Evolutionary conservation across 805 yeast genomes (phyloP).

Genomic region (Wickerhamiella australiensis): DNA sequence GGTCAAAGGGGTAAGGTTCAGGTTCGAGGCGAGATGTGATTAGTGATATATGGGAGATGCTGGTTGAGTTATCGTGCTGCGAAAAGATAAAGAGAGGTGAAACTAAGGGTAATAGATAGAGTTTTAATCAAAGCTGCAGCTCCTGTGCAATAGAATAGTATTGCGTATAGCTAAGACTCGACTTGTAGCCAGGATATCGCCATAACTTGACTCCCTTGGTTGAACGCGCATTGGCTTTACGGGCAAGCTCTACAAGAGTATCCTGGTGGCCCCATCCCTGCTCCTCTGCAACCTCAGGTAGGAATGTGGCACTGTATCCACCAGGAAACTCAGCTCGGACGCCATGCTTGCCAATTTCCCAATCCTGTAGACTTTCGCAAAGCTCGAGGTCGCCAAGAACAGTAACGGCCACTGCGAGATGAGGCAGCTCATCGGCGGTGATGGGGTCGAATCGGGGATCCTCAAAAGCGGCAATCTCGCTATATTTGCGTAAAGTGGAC

Average conservation of each 20-base stretch:
- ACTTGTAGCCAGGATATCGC: conserved; percentile 46
- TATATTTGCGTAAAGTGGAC: conserved; percentile 48
- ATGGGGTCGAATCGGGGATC: conserved; percentile 74
- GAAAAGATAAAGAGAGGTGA: not conserved
- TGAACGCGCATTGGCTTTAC: conserved; percentile 42
- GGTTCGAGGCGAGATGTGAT: not conserved
- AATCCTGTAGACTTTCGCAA: conserved; percentile 45
- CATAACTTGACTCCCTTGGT: conserved; percentile 35
- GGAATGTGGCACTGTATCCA: conserved; percentile 59
- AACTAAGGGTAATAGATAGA: not conserved
- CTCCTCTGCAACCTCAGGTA: conserved; percentile 83
- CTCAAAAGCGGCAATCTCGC: conserved; percentile 59
- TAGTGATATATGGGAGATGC: too few relatives aligned
- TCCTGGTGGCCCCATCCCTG: conserved; percentile 69
- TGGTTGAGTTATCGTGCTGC: not conserved
- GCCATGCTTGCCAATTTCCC: conserved; percentile 81
- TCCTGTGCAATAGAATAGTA: conserved; percentile 20
- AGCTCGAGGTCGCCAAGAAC: conserved; percentile 46
- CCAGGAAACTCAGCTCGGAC: conserved; percentile 44
- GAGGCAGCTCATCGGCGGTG: conserved; percentile 38
- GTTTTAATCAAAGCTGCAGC: not conserved
- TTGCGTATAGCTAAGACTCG: conserved; percentile 33
- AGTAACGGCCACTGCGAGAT: conserved; percentile 49
- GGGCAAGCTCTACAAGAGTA: conserved; percentile 57
- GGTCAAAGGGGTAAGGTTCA: not conserved